Conservation (phyloP, 139 green algal genomes). For the Klebsormidium nitens region DNA sequence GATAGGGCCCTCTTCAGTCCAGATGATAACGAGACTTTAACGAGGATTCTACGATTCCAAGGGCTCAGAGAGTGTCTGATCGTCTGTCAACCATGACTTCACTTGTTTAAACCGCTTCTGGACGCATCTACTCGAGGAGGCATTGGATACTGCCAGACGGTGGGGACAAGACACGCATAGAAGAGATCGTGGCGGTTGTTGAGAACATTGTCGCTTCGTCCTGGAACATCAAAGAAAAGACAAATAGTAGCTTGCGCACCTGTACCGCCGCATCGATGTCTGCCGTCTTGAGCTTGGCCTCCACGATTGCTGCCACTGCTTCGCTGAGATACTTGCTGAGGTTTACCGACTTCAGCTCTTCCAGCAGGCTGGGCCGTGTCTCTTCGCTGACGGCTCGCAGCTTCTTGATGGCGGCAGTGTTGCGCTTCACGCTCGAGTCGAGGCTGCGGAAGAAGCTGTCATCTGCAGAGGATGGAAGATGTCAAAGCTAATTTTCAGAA, state of each 20-base stretch:
- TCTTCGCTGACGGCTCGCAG: conserved; percentile 50
- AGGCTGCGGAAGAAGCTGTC: conserved; percentile 46
- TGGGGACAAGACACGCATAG: background rate
- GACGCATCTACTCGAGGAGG: background rate
- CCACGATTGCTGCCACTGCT: conserved; percentile 70
- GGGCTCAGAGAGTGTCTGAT: background rate
- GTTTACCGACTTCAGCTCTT: conserved; percentile 43
- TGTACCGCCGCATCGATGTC: conserved; percentile 75
- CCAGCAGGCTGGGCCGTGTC: conserved; percentile 18
- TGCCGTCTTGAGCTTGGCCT: conserved; percentile 69
- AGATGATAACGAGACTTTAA: conserved; percentile 8
- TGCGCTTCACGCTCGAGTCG: conserved; percentile 89
- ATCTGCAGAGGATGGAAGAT: conserved; percentile 21
- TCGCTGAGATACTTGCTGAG: conserved; percentile 85
- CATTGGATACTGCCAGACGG: background rate
- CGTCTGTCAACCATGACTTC: background rate
- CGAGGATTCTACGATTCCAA: background rate
- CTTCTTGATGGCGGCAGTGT: conserved; percentile 81
- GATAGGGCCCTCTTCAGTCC: too few species aligned
- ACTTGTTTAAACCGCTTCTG: background rate
- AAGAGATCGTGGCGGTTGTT: background rate
- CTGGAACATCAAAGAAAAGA: background rate
- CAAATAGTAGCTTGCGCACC: conserved; percentile 32
- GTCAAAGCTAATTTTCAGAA: too few species aligned
- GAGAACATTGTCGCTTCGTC: background rate